A percentile compares a stretch with the other conserved stretches of the same genome.
These are phyloP conservation scores for Sordariomycetes sp. DNA, from an alignment of 2,329 filamentous ascomycete genomes.

Conservation along the genomic window DNA sequence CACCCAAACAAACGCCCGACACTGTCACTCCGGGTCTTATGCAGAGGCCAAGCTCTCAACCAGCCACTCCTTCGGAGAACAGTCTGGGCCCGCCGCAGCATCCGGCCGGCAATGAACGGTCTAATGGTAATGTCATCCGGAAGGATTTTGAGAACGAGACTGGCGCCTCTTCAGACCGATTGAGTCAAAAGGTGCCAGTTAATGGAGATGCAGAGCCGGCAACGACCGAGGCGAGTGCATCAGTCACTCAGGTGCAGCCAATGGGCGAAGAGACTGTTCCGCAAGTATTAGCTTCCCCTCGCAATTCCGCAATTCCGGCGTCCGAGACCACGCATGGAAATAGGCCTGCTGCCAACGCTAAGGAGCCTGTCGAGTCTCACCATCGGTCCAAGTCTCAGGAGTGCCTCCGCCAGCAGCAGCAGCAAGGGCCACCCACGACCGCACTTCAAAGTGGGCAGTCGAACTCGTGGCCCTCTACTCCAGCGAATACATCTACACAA, in stretches of 20 bases:
- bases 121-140: not conserved
- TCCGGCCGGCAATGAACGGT: not conserved
- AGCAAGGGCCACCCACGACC: not conserved
- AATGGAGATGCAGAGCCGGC: not conserved
- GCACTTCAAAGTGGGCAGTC: not conserved
- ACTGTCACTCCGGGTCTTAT: conserved; percentile 1
- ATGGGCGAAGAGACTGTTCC: not conserved
- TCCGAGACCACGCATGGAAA: not conserved
- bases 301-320: not conserved
- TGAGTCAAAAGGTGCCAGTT: not conserved
- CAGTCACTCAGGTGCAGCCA: not conserved
- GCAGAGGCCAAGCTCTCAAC: not conserved
- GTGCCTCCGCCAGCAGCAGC: not conserved
- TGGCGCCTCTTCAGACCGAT: not conserved
- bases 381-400: not conserved
- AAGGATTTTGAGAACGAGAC: not conserved
- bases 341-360: not conserved
- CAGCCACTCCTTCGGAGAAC: not conserved
- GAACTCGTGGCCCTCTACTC: not conserved
- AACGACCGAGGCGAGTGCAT: not conserved
- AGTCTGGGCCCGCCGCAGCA: not conserved
- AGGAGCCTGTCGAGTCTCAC: not conserved
- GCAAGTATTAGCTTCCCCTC: not conserved
- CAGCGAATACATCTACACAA: not conserved
- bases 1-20: conserved; percentile 16